Base-by-base conservation (phyloP, 257 asterid genomes). In the Nicotiana attenuata region DNA sequence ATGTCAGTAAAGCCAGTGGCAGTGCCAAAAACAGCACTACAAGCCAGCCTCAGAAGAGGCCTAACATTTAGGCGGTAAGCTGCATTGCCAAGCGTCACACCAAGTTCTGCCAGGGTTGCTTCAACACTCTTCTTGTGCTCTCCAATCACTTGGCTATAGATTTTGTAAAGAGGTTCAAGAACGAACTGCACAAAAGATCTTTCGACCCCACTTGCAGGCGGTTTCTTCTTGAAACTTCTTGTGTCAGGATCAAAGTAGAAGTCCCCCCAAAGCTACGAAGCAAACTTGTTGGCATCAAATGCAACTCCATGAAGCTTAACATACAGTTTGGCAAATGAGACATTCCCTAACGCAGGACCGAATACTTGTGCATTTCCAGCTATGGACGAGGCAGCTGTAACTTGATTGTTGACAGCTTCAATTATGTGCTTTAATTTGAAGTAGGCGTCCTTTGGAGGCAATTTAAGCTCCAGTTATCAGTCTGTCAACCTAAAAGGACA, bases 71-170 rank as follows among this genome's bases (percentile, higher is more conserved):
- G 84, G 59, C 94, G 91, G 80, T 96, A 96, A 66, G 98, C 97
- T n/a, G 97, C 97, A 85, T 96, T 96, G 88, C 97, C 93, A 83
- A 96, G 86, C 60, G 97, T 96, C 88, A 94, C 99, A 61, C 97
- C 99, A 67, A 94, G 97, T 81, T 96, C 97, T 7, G 92, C 90
- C 65, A 96, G 95, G 71, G 97, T 94, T 78, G 92, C 91, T 88
- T 96, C 99, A 86, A 94, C 99, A 71, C 97, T 93, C 90, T 96
- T 96, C 85, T 96, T 96, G 80, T 96, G 99, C 85, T 96, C 99
- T 82, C 99, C 98, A 80, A 96, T 88, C 83, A 94, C 99, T 90
- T 96, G 98, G 85, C 99, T 94, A 73, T 96, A 96, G 16, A 96
- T 76, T 87, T 96, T 94, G 83, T 96, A 96, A 61, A 96, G 97